Evolutionary conservation across 208 protist genomes (phyloP).

Genomic region (Leptomonas pyrrhocoris): DNA sequence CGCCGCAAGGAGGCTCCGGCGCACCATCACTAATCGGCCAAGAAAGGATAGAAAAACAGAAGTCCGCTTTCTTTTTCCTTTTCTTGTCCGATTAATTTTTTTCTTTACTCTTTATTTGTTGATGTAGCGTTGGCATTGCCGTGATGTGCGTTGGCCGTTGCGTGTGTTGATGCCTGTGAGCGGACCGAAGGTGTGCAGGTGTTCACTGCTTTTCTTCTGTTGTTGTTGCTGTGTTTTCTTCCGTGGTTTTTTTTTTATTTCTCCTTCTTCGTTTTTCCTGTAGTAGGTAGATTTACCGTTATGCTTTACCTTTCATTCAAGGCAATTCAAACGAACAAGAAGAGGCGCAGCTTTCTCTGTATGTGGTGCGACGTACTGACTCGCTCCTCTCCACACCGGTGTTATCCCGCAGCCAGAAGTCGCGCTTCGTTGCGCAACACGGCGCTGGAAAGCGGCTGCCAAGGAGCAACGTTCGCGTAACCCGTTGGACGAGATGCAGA

Average conservation of each 20-base stretch:
- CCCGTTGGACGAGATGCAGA: too few species aligned
- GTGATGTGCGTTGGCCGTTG: not conserved
- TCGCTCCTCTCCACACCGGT: too few species aligned
- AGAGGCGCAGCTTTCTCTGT: not conserved
- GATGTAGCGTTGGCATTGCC: not conserved
- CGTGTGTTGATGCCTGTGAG: not conserved
- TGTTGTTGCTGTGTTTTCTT: not conserved
- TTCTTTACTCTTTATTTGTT: not conserved
- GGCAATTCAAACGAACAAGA: not conserved
- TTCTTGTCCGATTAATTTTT: constrained; percentile 3
- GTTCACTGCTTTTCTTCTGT: constrained; percentile 15
- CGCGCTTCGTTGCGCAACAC: too few species aligned
- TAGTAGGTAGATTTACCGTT: constrained; percentile 26
- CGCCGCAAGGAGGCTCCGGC: constrained; percentile 73
- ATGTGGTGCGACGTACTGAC: not conserved
- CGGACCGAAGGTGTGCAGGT: too few species aligned
- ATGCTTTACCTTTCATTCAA: constrained; percentile 14
- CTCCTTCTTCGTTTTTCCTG: not conserved
- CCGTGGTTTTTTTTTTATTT: constrained; percentile 19
- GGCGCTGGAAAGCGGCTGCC: too few species aligned
- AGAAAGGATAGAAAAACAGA: not conserved
- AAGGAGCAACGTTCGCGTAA: too few species aligned
- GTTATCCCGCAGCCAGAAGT: too few species aligned
- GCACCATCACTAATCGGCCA: constrained; percentile 29
- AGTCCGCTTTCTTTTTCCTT: not conserved